Conservation (phyloP, 2,329 filamentous ascomycete species). For the Colletotrichum brevisporum region DNA sequence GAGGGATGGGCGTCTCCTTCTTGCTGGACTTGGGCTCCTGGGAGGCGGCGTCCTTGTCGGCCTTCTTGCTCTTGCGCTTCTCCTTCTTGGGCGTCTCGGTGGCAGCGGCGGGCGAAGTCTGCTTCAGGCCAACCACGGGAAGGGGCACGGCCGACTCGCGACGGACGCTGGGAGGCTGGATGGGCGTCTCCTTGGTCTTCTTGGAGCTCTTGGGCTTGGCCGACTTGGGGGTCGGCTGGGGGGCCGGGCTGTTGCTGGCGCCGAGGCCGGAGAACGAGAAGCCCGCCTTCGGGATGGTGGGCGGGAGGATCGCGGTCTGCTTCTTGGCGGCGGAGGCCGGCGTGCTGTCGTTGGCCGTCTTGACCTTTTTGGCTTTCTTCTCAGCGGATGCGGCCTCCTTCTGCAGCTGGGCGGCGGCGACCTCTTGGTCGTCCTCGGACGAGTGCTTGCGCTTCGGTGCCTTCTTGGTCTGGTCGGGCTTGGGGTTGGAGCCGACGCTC, state of each 20-base stretch:
- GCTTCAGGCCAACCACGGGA: constrained; percentile 8
- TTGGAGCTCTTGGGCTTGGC: constrained; percentile 47
- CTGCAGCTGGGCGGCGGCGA: constrained; percentile 52
- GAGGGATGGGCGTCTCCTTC: constrained; percentile 1
- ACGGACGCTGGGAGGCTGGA: constrained; percentile 38
- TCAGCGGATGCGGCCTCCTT: constrained; percentile 51
- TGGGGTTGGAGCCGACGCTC: constrained; percentile 25
- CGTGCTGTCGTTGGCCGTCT: constrained; percentile 45
- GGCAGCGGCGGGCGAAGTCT: constrained; percentile 18
- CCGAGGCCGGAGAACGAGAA: constrained; percentile 41
- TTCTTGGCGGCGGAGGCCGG: constrained; percentile 45
- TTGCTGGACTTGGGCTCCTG: constrained; percentile 13
- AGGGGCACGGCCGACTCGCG: constrained; percentile 32
- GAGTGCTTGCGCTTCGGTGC: constrained; percentile 41
- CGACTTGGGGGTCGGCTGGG: constrained; percentile 42
- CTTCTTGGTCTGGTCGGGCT: constrained; percentile 33
- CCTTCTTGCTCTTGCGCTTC: constrained; percentile 41
- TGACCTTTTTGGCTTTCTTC: constrained; percentile 57
- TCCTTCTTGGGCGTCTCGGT: constrained; percentile 44
- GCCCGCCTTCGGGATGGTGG: constrained; percentile 46
- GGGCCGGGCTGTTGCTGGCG: constrained; percentile 43
- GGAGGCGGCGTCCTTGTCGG: constrained; percentile 45
- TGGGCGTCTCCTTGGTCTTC: constrained; percentile 50
- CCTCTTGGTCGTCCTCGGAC: constrained; percentile 53
- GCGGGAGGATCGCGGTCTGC: constrained; percentile 51